These are phyloP conservation scores for Boletus rubroflammeus DNA, from an alignment of 768 basidiomycete genomes.

Conservation along the genomic window DNA sequence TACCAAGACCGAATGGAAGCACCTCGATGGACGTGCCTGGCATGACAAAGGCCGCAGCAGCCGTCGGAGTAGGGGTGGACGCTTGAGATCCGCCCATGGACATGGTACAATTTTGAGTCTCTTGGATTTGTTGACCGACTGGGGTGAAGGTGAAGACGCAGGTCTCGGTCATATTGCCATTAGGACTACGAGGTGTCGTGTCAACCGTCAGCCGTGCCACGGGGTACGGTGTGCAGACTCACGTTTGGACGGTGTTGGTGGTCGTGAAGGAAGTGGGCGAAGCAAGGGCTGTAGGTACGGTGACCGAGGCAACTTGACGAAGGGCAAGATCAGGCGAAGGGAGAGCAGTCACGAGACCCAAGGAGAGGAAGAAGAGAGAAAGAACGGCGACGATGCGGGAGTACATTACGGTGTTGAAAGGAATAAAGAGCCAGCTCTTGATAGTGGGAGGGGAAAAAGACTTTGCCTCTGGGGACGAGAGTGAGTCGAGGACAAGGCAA, in stretches of 20 bases:
- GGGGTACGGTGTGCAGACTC: conserved; percentile 17
- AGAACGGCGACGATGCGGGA: conserved; percentile 16
- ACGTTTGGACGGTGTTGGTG: conserved; percentile 38
- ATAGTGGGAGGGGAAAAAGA: conserved; percentile 10
- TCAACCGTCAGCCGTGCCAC: neutral
- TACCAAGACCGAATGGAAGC: conserved; percentile 76
- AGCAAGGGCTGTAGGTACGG: conserved; percentile 21
- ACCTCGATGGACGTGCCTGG: conserved; percentile 75
- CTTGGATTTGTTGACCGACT: conserved; percentile 49
- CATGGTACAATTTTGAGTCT: conserved; percentile 52
- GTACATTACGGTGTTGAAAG: conserved; percentile 24
- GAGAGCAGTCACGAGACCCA: conserved; percentile 25
- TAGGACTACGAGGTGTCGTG: conserved; percentile 33
- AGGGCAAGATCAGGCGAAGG: conserved; percentile 21
- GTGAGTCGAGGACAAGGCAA: neutral
- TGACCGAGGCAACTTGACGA: conserved; percentile 22
- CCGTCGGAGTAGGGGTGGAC: conserved; percentile 24
- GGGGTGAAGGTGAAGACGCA: conserved; percentile 57
- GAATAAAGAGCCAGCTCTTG: conserved; percentile 41
- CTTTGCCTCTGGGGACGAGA: conserved; percentile 32
- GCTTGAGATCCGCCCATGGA: conserved; percentile 22
- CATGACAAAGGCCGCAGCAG: conserved; percentile 46
- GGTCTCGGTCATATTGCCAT: conserved; percentile 53
- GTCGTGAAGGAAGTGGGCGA: conserved; percentile 37
- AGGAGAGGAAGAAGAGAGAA: conserved; percentile 24